Percentiles rank a stretch among this genome's conserved stretches.
Conservation (phyloP, 768 basidiomycete genomes). For the Mycena rebaudengoi region DNA sequence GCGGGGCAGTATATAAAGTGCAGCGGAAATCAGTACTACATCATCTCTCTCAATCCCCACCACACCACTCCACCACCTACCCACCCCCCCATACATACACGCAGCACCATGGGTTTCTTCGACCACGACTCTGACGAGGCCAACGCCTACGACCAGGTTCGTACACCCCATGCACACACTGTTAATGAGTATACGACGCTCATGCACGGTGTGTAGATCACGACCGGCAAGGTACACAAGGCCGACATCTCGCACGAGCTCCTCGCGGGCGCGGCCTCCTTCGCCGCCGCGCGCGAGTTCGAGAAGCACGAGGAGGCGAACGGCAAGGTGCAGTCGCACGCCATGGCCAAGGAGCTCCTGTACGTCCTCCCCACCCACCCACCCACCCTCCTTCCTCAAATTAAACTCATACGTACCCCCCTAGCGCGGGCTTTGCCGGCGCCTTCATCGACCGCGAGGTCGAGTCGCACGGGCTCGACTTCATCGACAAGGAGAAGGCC, state of each 20-base stretch:
- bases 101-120: slow-evolving; percentile 33
- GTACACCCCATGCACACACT: not conserved
- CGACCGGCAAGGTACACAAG: slow-evolving; percentile 48
- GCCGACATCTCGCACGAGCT: slow-evolving; percentile 61
- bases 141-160: slow-evolving; percentile 31
- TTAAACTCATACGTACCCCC: not conserved
- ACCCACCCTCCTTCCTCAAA: not conserved
- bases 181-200: not conserved
- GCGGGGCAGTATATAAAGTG: no score
- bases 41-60: not conserved
- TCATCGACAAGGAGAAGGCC: slow-evolving; percentile 51
- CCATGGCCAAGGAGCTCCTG: slow-evolving; percentile 56
- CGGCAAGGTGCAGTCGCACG: slow-evolving; percentile 54
- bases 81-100: not conserved
- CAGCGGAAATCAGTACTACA: not conserved
- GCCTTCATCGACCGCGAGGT: slow-evolving; percentile 52
- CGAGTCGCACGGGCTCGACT: slow-evolving; percentile 65
- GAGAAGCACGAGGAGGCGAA: slow-evolving; percentile 47
- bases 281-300: slow-evolving; percentile 30
- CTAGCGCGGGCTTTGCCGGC: slow-evolving; percentile 37
- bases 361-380: slow-evolving; percentile 10
- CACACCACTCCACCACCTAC: not conserved
- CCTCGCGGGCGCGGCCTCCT: slow-evolving; percentile 63
- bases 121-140: slow-evolving; percentile 27
- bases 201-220: slow-evolving; percentile 29